phyloP scores from a whole-genome alignment of 805 yeast genomes.

The Naumovozyma castellii region DNA sequence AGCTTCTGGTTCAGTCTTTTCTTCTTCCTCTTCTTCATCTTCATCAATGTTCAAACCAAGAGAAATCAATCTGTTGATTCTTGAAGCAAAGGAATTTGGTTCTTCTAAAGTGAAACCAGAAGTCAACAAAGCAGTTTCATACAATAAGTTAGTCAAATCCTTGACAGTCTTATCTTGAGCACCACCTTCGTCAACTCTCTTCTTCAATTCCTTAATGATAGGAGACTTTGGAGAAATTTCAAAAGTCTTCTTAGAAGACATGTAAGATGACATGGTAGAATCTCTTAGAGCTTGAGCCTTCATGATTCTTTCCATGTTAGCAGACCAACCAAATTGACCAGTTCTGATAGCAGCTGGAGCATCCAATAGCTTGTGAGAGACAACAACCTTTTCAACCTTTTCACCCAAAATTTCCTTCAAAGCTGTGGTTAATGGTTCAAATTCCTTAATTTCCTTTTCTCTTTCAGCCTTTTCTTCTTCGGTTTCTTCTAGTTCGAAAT shows the following conservation, averaged over 20 bases:
- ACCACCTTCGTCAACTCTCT: conserved; percentile 94
- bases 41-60: conserved; percentile 97
- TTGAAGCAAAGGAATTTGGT: conserved; percentile 93
- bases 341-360: conserved; percentile 99
- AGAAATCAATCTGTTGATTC: conserved; percentile 96
- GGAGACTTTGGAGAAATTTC: conserved; percentile 97
- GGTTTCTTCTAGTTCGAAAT: conserved; percentile 95
- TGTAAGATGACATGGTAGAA: conserved; percentile 96
- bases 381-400: conserved; percentile 98
- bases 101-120: conserved; percentile 99
- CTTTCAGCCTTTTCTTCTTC: conserved; percentile 94
- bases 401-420: conserved; percentile 96
- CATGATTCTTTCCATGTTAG: conserved; percentile 99
- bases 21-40: conserved; percentile 53
- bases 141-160: conserved; percentile 91
- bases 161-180: conserved; percentile 97
- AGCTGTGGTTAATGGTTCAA: conserved; percentile 87
- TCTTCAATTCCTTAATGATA: conserved; percentile 89
- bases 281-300: conserved; percentile 99
- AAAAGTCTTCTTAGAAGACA: conserved; percentile 98
- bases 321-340: conserved; percentile 99
- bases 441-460: conserved; percentile 88
- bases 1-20: conserved; percentile 33
- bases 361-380: conserved; percentile 92
- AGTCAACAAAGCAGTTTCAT: conserved; percentile 95